phyloP scores from a whole-genome alignment of 371 early-diverging fungal species.

The Syncephalastrum contaminatum region DNA sequence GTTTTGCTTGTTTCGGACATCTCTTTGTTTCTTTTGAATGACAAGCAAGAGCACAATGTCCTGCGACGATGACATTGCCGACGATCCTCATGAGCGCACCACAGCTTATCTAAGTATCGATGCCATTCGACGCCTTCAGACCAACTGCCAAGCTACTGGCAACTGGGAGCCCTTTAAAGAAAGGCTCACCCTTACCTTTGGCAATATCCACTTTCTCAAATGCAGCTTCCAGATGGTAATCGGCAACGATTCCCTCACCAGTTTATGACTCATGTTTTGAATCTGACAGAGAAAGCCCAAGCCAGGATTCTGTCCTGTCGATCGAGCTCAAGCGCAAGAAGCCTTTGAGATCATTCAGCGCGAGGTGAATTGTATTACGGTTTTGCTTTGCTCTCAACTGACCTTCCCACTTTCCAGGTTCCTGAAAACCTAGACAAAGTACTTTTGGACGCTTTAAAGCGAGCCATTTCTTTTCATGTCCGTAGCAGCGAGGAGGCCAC shows the following conservation, averaged over 20 bases:
- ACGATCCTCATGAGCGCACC: too few species aligned
- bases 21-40: slow-evolving; percentile 1
- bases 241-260: slow-evolving; percentile 3
- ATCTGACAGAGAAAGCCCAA: slow-evolving; percentile 1
- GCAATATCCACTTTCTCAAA: slow-evolving; percentile 13
- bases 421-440: not conserved
- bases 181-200: slow-evolving; percentile 10
- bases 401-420: not conserved
- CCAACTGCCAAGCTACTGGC: slow-evolving; percentile 7
- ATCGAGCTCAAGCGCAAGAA: slow-evolving; percentile 17
- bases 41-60: slow-evolving; percentile 1
- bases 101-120: too few species aligned
- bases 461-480: not conserved
- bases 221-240: slow-evolving; percentile 24
- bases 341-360: slow-evolving; percentile 12
- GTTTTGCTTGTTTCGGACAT: not conserved
- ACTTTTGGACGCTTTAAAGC: not conserved
- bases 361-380: slow-evolving; percentile 5
- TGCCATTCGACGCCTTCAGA: too few species aligned
- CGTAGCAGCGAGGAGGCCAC: slow-evolving; percentile 15
- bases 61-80: too few species aligned
- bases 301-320: slow-evolving; percentile 13
- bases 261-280: slow-evolving; percentile 21
- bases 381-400: not conserved
- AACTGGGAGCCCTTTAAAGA: slow-evolving; percentile 14